Evolutionary conservation across 2,329 filamentous ascomycete species (phyloP).

Genomic region (Trichoderma cornu-damae): DNA sequence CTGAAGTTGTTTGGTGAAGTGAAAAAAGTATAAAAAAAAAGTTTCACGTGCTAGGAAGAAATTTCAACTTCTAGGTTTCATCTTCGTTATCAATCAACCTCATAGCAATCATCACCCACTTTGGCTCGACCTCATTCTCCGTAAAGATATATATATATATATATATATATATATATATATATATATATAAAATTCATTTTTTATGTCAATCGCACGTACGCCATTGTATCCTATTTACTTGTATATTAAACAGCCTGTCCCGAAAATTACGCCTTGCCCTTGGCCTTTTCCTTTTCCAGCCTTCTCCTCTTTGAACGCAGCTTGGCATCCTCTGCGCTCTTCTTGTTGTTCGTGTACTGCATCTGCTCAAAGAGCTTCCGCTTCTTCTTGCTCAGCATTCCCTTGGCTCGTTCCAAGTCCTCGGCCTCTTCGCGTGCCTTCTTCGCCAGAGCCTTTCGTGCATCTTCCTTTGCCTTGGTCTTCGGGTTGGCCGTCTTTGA

Average conservation of each 20-base stretch:
- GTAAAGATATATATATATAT: too few species aligned
- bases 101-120: background rate
- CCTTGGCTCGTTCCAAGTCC: constrained; percentile 87
- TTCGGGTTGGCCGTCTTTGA: constrained; percentile 44
- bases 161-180: too few species aligned
- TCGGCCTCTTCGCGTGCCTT: constrained; percentile 73
- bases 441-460: constrained; percentile 62
- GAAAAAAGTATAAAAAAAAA: constrained; percentile 8
- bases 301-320: constrained; percentile 85
- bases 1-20: too few species aligned
- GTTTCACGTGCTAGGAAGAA: constrained; percentile 16
- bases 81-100: background rate
- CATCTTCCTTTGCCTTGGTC: constrained; percentile 63
- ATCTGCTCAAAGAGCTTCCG: constrained; percentile 97
- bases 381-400: constrained; percentile 98
- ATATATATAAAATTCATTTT: constrained; percentile 6
- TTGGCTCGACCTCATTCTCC: background rate
- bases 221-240: constrained; percentile 19
- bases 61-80: background rate
- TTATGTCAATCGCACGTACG: constrained; percentile 16
- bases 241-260: constrained; percentile 17
- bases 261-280: constrained; percentile 35
- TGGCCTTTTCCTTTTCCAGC: constrained; percentile 63
- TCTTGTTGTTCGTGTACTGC: constrained; percentile 90
- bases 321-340: constrained; percentile 83